Evolutionary conservation across 2,329 filamentous ascomycete species (phyloP), one percentile per base, ranked within the genome.

Genomic region (Massarina eburnea): DNA sequence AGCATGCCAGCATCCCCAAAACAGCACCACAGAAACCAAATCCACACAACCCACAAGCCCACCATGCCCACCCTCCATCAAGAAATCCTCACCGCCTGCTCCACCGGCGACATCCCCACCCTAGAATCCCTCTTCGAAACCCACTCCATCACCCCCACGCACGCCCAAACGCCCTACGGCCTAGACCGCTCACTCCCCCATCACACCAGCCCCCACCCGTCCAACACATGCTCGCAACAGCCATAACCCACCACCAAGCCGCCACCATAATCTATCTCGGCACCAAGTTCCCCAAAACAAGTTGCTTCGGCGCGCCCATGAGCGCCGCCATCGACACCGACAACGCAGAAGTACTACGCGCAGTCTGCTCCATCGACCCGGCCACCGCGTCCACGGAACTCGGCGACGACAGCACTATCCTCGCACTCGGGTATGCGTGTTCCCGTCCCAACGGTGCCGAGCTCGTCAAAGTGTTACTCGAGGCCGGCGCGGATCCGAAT

Each of bases 401-500:
- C 20, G 45, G 45, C 21, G 45, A 48, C 19, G 45, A 48, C 17
- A 30, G 32, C 6, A 15, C 4, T 9, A 21, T 48, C 20, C 43
- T 40, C 24, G 36, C 41, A 8, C 35, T 48, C 9, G 45, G 45
- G 1, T 44, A 48, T 19, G 45, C 45, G 12, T 24, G 24, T 3
- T 48, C 45, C 22, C 36, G 36, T 15, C 17, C 14, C 17, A 44
- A 48, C 8, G 36, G 36, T n/a, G 45, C 34, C 15, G 35, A 37
- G 29, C 34, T 49, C 15, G 22, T 49, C 17, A 49, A 46, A 40
- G 41, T 41, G 34, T 22, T 49, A 6, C 47, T 49, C 26, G 43
- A 49, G n/a, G 43, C 43, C 29, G 47, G 47, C 20, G 47, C 47
- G 9, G 43, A 49, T 14, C 42, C 47, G 24, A 48, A 44, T 14